A percentile compares a stretch with the other conserved stretches of the same genome.
phyloP scores from a whole-genome alignment of 2,329 filamentous ascomycete species.

The Botrytis aclada region DNA sequence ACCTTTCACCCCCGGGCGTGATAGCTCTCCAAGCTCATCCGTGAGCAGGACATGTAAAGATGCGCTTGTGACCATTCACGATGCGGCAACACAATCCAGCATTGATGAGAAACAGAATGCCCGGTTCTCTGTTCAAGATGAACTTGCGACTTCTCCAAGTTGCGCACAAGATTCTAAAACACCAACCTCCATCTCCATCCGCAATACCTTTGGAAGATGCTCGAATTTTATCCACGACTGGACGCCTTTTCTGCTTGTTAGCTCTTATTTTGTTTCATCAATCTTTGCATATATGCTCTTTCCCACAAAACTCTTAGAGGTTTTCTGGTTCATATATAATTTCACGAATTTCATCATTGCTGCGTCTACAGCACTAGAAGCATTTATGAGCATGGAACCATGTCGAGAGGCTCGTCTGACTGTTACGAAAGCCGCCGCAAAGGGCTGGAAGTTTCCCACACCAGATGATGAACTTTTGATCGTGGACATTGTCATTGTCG shows the following conservation, averaged over 20 bases:
- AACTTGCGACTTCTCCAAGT: not conserved
- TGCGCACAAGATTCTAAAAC: not conserved
- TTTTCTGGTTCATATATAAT: conserved; percentile 46
- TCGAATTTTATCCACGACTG: conserved; percentile 35
- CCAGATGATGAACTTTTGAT: conserved; percentile 42
- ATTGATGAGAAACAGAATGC: not conserved
- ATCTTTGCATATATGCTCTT: conserved; percentile 43
- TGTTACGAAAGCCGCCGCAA: conserved; percentile 40
- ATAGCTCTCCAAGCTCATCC: not conserved
- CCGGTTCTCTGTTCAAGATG: not conserved
- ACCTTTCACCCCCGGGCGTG: not conserved
- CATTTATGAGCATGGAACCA: conserved; percentile 41
- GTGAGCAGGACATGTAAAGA: not conserved
- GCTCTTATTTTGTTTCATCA: conserved; percentile 43
- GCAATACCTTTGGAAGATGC: conserved; percentile 4
- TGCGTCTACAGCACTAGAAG: conserved; percentile 42
- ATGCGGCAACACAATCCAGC: not conserved
- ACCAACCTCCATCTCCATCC: not conserved
- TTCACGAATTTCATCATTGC: conserved; percentile 46
- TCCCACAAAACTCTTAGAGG: conserved; percentile 38
- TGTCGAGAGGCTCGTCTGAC: conserved; percentile 40
- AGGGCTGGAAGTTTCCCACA: conserved; percentile 44
- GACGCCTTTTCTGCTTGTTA: conserved; percentile 43
- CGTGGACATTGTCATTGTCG: conserved; percentile 48
- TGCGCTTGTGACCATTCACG: conserved; percentile 1